phyloP scores from a whole-genome alignment of 2,329 filamentous ascomycete species.

The Claviceps fusiformis region DNA sequence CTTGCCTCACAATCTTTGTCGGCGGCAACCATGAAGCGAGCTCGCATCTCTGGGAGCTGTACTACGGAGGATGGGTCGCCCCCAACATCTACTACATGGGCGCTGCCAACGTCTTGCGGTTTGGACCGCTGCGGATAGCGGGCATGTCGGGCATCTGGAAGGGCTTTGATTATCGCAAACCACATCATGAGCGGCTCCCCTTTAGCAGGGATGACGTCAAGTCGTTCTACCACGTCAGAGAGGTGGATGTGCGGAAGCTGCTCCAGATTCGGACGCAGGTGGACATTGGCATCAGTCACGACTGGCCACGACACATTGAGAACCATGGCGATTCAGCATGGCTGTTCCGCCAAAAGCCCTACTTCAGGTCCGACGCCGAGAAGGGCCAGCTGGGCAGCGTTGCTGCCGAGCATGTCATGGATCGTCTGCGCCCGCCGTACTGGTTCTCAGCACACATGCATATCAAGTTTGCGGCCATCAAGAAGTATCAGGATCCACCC shows the following conservation, averaged over 20 bases:
- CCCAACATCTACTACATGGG: constrained; percentile 97
- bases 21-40: constrained; percentile 93
- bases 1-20: constrained; percentile 83
- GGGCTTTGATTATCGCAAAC: constrained; percentile 69
- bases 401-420: constrained; percentile 68
- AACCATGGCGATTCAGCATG: constrained; percentile 54
- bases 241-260: constrained; percentile 82
- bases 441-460: constrained; percentile 96
- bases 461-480: constrained; percentile 66
- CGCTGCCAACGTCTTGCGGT: constrained; percentile 72
- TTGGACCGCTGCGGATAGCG: constrained; percentile 77
- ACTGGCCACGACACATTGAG: constrained; percentile 84
- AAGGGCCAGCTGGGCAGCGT: constrained; percentile 65
- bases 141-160: constrained; percentile 95
- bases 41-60: constrained; percentile 80
- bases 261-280: constrained; percentile 75
- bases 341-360: constrained; percentile 60
- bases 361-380: constrained; percentile 62
- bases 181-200: constrained; percentile 74
- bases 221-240: constrained; percentile 79
- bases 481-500: constrained; percentile 33
- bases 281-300: constrained; percentile 84
- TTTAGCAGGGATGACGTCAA: constrained; percentile 66
- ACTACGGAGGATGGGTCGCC: constrained; percentile 93
- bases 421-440: constrained; percentile 65